Base-by-base conservation (phyloP, 345 rosid genomes). In the Eucalyptus curtisii region DNA sequence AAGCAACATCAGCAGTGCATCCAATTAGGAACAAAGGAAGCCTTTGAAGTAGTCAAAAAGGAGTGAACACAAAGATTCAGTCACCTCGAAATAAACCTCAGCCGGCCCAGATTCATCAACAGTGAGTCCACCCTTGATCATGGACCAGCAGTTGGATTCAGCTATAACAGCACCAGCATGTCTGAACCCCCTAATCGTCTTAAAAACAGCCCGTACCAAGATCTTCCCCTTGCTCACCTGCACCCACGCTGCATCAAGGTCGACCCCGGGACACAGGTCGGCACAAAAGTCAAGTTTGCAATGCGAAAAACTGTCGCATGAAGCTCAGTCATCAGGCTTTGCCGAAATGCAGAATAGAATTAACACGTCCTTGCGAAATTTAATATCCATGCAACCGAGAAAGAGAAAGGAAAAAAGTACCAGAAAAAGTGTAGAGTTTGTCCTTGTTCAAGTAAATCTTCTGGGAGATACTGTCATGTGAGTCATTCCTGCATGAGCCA, bases 71-170 rank as follows among this genome's bases (percentile, higher is more conserved):
- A 22, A 84, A 25, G 40, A n/a, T 15, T 80, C 40, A 24, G 81
- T 50, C 30, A 94, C 98, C 97, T 95, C 95, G n/a, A 97, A 97
- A 88, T 91, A 95, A 82, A 97, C 95, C 45, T 94, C 88, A 31
- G 95, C 96, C 15, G 89, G 90, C 25, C 95, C 97, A 17, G 97
- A 96, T 79, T 90, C 88, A 88, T 94, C 91, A 13, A 91, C 94
- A 17, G 95, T 93, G 16, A 97, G 92, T 53, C 99, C 98, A 85
- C 98, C 98, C 89, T 97, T 97, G 48, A 97, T 95, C 97, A 97
- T 96, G 84, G 98, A 94, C 99, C 99, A 97, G 61, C 99, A 97
- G 5, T 90, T 91, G 3, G 99, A 87, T 90, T 92, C 82, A 79
- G 96, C 98, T n/a, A 92, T 79, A 89, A 91, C 88, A 2, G 91